A percentile compares a stretch with the other conserved stretches of the same genome.
These are phyloP conservation scores for Cladosporium phlei DNA, from an alignment of 2,329 filamentous ascomycete genomes.

Conservation along the genomic window DNA sequence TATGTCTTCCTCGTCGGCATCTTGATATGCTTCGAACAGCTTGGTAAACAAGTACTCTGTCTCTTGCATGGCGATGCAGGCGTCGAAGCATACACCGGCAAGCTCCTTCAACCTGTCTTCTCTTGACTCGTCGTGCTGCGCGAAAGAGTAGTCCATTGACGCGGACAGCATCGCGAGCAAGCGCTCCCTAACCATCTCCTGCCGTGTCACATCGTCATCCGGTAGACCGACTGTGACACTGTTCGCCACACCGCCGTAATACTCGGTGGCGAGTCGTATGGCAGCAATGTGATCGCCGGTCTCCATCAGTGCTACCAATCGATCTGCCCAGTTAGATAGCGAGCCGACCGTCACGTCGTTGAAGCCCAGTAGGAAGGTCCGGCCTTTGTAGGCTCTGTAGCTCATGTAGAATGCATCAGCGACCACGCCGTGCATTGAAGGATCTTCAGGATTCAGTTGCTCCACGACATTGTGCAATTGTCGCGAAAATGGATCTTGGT, in stretches of 20 bases:
- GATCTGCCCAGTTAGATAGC: slow-evolving; percentile 94
- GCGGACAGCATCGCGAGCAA: slow-evolving; percentile 89
- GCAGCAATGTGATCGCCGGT: slow-evolving; percentile 92
- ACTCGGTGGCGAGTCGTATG: slow-evolving; percentile 83
- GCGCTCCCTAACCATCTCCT: slow-evolving; percentile 80
- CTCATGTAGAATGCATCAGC: slow-evolving; percentile 98
- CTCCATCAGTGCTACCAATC: slow-evolving; percentile 90
- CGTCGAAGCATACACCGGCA: slow-evolving; percentile 75
- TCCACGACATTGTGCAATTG: slow-evolving; percentile 84
- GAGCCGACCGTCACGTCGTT: slow-evolving; percentile 88
- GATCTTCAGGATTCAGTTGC: slow-evolving; percentile 78
- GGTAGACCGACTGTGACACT: slow-evolving; percentile 91
- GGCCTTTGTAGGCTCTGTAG: slow-evolving; percentile 89
- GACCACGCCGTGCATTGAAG: slow-evolving; percentile 89
- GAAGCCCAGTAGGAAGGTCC: slow-evolving; percentile 87
- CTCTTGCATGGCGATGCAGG: slow-evolving; percentile 73
- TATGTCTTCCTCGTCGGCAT: slow-evolving; percentile 64
- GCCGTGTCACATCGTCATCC: slow-evolving; percentile 70
- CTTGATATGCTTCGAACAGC: slow-evolving; percentile 85
- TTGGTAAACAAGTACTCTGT: slow-evolving; percentile 84
- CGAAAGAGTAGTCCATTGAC: slow-evolving; percentile 82
- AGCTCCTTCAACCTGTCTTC: slow-evolving; percentile 67
- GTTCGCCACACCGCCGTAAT: slow-evolving; percentile 86
- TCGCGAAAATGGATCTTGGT: slow-evolving; percentile 81
- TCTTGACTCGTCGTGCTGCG: slow-evolving; percentile 51